phyloP scores from a whole-genome alignment of 75 land plant genomes.

The Pinus albicaulis region DNA sequence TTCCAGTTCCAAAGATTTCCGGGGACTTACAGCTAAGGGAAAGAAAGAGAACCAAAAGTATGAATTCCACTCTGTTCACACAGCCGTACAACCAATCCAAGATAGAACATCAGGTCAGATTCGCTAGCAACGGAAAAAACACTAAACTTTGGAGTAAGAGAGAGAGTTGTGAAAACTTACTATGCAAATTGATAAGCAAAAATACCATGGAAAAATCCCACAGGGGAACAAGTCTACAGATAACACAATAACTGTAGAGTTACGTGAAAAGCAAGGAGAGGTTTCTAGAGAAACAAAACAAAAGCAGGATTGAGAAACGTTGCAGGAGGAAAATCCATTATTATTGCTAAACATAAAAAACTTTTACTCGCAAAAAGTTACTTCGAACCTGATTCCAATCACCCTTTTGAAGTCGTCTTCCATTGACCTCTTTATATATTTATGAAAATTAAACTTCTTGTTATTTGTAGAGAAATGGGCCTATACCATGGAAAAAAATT shows the following conservation, averaged over 20 bases:
- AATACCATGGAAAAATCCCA: constrained; percentile 53
- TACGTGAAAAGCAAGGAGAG: background rate
- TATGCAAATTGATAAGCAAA: constrained; percentile 48
- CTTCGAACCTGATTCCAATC: too few relatives aligned
- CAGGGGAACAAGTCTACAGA: constrained; percentile 51
- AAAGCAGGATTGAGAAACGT: too few relatives aligned
- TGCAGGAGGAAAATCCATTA: too few relatives aligned
- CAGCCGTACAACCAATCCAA: too few relatives aligned
- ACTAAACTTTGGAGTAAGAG: background rate
- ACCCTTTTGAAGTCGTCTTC: too few relatives aligned
- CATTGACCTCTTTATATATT: too few relatives aligned
- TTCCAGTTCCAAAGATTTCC: background rate
- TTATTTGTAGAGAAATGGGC: constrained; percentile 56
- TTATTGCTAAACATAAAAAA: too few relatives aligned
- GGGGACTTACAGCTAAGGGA: constrained; percentile 46
- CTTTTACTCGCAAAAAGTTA: too few relatives aligned
- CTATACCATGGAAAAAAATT: constrained; percentile 20
- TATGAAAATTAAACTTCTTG: constrained; percentile 50
- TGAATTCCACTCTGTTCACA: constrained; percentile 36
- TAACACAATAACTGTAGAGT: background rate
- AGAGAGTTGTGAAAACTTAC: constrained; percentile 18
- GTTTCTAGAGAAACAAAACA: background rate
- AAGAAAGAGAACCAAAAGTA: constrained; percentile 61
- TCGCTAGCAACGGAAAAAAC: too few relatives aligned
- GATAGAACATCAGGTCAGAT: too few relatives aligned